Base-by-base conservation (phyloP, 306 rosid genomes). In the Cucurbita moschata region DNA sequence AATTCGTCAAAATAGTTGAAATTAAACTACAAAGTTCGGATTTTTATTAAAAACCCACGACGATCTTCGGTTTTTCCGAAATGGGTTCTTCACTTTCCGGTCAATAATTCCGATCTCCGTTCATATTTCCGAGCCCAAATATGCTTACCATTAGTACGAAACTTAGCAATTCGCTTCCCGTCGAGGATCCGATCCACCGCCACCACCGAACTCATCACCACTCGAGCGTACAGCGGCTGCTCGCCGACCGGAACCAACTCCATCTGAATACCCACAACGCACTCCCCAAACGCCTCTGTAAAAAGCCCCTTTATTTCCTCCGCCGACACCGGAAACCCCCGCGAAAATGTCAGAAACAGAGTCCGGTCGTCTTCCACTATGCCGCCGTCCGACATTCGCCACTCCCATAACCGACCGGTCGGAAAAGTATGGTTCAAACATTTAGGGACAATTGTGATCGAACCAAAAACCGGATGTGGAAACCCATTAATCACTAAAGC, bases 51-150 rank as follows among this genome's bases (percentile, higher is more conserved):
- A 35, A 60, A 60, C 66, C 43, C 42, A 35, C 18, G 14, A 60
- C 35, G 66, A 60, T 60, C 4, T 60, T 60, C 18, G 13, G 2
- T 13, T 60, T 59, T 60, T 60, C 5, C 42, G 1, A 60, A 60
- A 60, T 13, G 66, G 66, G 19, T 35, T 59, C 5, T 61, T 61
- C 67, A 35, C 6, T 37, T 61, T 65, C 64, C 26, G 1, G 35
- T 5, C 64, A 58, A 1, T 77, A 73, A 84, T 0, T 86, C 88
- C 46, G 67, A 61, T 21, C 91, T 77, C 0, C 85, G 84, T 13
- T 83, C 87, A 49, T 84, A 84, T 72, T 85, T 87, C 8, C 92
- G 85, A 71, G 92, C 88, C 92, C 92, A 87, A 0, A 90, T 84
- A 62, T 86, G 89, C 39, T 83, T 89, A 0, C 92, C 86, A n/a